Evolutionary conservation across 2,329 filamentous ascomycete species (phyloP).

Genomic region (Amauroascus niger): DNA sequence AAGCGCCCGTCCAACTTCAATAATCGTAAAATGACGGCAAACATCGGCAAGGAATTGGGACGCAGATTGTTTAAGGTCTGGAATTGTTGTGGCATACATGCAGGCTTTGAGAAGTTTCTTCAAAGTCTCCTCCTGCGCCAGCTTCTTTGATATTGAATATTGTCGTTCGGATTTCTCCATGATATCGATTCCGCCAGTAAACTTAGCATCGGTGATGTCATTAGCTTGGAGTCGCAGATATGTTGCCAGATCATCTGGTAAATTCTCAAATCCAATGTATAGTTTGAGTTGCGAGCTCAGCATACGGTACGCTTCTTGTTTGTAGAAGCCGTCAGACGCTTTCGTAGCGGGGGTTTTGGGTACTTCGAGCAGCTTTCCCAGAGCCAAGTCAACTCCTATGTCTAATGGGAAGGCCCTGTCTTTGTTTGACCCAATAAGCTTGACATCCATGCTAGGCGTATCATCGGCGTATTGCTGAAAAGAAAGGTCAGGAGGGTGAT

Average conservation of each 20-base stretch:
- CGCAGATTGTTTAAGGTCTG: constrained; percentile 68
- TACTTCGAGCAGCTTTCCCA: constrained; percentile 74
- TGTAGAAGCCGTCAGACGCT: constrained; percentile 73
- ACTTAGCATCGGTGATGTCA: constrained; percentile 65
- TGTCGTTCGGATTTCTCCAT: constrained; percentile 69
- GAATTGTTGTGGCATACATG: constrained; percentile 73
- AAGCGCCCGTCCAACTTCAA: constrained; percentile 81
- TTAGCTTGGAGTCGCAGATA: constrained; percentile 81
- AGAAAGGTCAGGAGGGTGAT: constrained; percentile 69
- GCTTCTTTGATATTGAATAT: constrained; percentile 77
- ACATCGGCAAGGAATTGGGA: constrained; percentile 66
- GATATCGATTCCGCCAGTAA: constrained; percentile 56
- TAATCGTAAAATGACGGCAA: constrained; percentile 78
- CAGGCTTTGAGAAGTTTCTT: constrained; percentile 83
- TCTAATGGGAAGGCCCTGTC: constrained; percentile 80
- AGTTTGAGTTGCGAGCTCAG: constrained; percentile 85
- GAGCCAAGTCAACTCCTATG: constrained; percentile 78
- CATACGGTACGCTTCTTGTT: constrained; percentile 81
- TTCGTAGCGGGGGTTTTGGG: constrained; percentile 53
- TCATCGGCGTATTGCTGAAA: constrained; percentile 86
- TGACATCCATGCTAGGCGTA: constrained; percentile 73
- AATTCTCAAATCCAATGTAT: constrained; percentile 72
- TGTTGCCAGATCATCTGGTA: constrained; percentile 81
- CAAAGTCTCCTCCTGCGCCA: constrained; percentile 68
- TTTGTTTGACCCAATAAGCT: constrained; percentile 78